Base-by-base conservation (phyloP, 495 filamentous ascomycete genomes). In the Neurospora discreta region DNA sequence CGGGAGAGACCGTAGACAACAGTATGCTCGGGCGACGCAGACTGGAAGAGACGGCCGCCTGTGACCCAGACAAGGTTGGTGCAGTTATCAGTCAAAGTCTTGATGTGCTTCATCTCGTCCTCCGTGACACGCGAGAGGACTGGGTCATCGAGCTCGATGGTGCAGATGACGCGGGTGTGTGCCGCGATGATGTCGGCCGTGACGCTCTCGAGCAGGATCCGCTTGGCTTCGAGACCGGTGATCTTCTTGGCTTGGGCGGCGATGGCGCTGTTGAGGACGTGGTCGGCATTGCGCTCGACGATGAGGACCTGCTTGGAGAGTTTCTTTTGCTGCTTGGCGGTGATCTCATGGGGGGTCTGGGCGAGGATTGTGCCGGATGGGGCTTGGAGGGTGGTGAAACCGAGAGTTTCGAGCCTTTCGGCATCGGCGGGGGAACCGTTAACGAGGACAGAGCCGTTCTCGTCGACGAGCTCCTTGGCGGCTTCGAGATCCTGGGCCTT, bases 41-140 rank as follows among this genome's bases (percentile, higher is more conserved):
- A 30, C 3, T 74, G 71, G 2, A 75, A 42, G 1, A 65, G 6
- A 36, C 41, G 69, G 9, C 72, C 73, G 20, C 65, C 69, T 0
- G 79, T 73, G 13, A 78, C 75, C 81, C 81, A 82, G 13, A 83
- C n/a, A 8, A 83, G 52, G 9, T 77, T 78, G 52, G 69, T 82
- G 71, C 16, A 86, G 68, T 16, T 72, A n/a, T 78, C 76, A 3
- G 76, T 78, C 11, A 81, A 18, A 11, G 75, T 77, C 42, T 74
- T 73, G n/a, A 80, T 70, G 23, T 65, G 52, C 26, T 65, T 65
- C 52, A 65, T 65, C 52, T 65, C 52, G 6, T 65, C 52, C 52
- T 65, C 52, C 1, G 52, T 65, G 15, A 65, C 52, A 26, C 52
- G 52, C 1, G 52, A 65, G 23, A 65, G 30, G 3, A 65, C 52